Conservation (phyloP, 257 asterid genomes). For the Gardenia jasminoides region DNA sequence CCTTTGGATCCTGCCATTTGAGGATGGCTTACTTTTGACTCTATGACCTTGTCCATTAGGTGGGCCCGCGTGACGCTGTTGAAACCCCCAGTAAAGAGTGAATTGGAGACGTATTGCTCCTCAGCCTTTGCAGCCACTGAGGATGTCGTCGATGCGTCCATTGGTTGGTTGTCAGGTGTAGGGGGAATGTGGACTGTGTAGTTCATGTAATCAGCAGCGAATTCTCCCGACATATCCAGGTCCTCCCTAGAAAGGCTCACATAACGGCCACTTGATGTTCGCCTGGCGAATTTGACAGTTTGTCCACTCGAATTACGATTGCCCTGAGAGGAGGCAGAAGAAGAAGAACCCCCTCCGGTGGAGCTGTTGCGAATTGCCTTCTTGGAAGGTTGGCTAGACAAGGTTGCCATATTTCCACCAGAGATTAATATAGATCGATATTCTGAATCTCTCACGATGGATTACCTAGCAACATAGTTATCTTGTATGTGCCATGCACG, state of each 20-base stretch:
- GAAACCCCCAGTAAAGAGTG: conserved; percentile 80
- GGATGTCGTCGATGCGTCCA: conserved; percentile 40
- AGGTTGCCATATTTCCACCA: conserved; percentile 38
- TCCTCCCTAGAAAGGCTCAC: conserved; percentile 77
- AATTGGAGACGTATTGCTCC: conserved; percentile 84
- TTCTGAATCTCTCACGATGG: neutral
- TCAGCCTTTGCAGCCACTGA: conserved; percentile 75
- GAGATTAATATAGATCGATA: neutral
- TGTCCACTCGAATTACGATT: conserved; percentile 37
- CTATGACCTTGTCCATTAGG: conserved; percentile 92
- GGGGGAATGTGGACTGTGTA: conserved; percentile 88
- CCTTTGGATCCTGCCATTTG: conserved; percentile 92
- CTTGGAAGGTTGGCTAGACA: conserved; percentile 56
- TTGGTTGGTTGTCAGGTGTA: conserved; percentile 84
- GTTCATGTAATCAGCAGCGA: conserved; percentile 59
- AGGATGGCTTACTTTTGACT: conserved; percentile 73
- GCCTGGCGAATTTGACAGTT: conserved; percentile 70
- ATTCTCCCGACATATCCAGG: conserved; percentile 68
- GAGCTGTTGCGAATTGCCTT: conserved; percentile 34
- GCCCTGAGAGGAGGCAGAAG: conserved; percentile 33
- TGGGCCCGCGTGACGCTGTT: conserved; percentile 89
- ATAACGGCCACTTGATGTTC: conserved; percentile 81
- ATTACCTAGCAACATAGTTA: neutral
- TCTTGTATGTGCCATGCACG: neutral
- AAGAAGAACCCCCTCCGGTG: conserved; percentile 15